Percentiles rank a stretch among this genome's conserved stretches.
Conservation (phyloP, 768 basidiomycete species). For the Termitomyces sp. region DNA sequence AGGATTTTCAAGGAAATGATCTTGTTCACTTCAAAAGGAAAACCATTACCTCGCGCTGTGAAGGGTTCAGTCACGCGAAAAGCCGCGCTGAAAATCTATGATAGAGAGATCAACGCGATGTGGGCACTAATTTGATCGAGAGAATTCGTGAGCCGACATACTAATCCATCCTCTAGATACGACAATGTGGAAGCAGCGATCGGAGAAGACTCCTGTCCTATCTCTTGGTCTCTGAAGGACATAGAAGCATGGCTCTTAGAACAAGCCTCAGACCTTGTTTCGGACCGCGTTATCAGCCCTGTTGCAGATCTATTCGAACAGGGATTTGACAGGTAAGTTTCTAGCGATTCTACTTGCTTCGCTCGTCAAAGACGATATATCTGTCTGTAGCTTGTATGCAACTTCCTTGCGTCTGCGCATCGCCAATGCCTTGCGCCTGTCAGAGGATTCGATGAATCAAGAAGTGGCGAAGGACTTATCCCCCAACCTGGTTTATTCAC, state of each 20-base stretch:
- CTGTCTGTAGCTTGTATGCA: neutral
- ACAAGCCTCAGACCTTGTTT: neutral
- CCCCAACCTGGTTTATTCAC: conserved; percentile 38
- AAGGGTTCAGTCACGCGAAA: conserved; percentile 2
- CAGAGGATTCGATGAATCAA: neutral
- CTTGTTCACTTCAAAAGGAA: neutral
- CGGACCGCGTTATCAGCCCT: neutral
- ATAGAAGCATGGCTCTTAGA: neutral
- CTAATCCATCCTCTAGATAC: neutral
- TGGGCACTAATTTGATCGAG: neutral
- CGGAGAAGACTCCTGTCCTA: neutral
- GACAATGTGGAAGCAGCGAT: neutral
- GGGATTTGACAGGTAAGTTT: neutral
- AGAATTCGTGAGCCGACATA: neutral
- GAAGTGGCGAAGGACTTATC: conserved; percentile 15
- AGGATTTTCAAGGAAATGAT: neutral
- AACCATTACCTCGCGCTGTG: conserved; percentile 1
- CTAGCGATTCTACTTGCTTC: no score
- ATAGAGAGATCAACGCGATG: neutral
- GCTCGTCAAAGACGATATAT: neutral
- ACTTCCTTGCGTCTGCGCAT: conserved; percentile 1
- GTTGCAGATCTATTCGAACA: conserved; percentile 1
- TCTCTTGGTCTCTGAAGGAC: neutral
- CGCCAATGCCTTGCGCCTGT: neutral
- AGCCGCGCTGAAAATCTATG: neutral